These are phyloP conservation scores for Verbena officinalis DNA, from an alignment of 257 asterid species.

Conservation along the genomic window DNA sequence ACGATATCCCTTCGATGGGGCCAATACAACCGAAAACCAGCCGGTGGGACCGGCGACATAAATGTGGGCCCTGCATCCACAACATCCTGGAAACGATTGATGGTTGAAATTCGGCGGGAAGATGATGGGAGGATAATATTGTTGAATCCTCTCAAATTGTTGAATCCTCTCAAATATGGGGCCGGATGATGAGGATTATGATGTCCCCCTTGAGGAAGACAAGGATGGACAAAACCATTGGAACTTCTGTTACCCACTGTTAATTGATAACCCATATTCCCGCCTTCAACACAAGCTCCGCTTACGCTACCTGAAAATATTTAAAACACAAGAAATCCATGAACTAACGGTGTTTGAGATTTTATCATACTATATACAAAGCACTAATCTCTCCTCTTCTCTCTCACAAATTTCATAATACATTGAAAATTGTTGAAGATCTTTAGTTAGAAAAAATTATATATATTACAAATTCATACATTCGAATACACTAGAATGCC, in stretches of 20 bases:
- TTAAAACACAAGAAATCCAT: background rate
- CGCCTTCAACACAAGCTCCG: constrained; percentile 46
- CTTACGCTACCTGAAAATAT: constrained; percentile 35
- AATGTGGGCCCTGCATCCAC: constrained; percentile 52
- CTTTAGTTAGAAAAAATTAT: too few relatives aligned
- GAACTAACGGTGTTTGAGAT: too few relatives aligned
- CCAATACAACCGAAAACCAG: constrained; percentile 51
- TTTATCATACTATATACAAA: too few relatives aligned
- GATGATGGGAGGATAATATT: constrained; percentile 50
- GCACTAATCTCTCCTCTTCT: too few relatives aligned
- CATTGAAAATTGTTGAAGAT: too few relatives aligned
- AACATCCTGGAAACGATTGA: constrained; percentile 49
- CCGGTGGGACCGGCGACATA: constrained; percentile 54
- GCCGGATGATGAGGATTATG: constrained; percentile 45
- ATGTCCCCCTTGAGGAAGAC: constrained; percentile 51
- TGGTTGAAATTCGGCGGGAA: constrained; percentile 42
- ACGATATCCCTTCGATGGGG: constrained; percentile 66
- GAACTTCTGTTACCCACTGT: constrained; percentile 38
- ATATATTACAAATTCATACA: too few relatives aligned
- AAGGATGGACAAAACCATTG: constrained; percentile 46
- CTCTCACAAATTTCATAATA: too few relatives aligned
- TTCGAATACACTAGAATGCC: too few relatives aligned
- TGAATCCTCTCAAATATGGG: constrained; percentile 54
- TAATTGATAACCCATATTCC: constrained; percentile 48
- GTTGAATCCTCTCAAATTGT: constrained; percentile 50